Evolutionary conservation across 2,329 filamentous ascomycete genomes (phyloP), one percentile per base, ranked within the genome.

Genomic region (Scorias spongiosa): DNA sequence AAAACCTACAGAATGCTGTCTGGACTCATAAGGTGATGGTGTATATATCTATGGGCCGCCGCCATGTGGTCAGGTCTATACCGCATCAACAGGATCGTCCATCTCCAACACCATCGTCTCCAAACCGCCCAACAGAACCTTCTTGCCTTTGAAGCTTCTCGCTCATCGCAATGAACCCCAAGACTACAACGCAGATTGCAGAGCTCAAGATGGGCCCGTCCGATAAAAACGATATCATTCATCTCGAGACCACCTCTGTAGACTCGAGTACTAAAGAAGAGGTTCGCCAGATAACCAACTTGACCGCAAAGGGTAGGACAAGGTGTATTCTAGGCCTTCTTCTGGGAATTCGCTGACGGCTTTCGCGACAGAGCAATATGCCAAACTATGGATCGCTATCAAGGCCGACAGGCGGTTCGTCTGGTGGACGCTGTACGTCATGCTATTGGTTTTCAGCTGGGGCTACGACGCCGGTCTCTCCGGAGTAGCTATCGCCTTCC

Each of bases 401-500:
- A 52, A 54, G 46, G 51, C 51, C 5, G 50, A 55, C 41, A 51
- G 44, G 29, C 50, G 50, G 29, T 54, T 52, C 42, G 46, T 45
- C 29, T 52, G 46, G 43, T 55, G 48, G 50, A 50, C 51, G 1
- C 29, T 54, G 10, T 55, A 53, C 37, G 49, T 48, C 15, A 52
- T 54, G 51, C 43, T 55, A 4, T 52, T 64, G 9, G 58, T 62
- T 46, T 61, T 63, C 20, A 54, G 54, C 29, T 63, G 57, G 57
- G 61, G 61, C 1, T 62, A 61, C 36, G 59, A 63, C n/a, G 44
- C 52, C n/a, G 61, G 59, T 6, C 54, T 63, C 1, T 61, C 58
- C 1, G 61, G 59, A 5, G 58, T 59, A 11, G 60, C 59, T 2
- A 58, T 63, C 12, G 60, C 60, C 1, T 63, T 62, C 6, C 59